Evolutionary conservation across 148 eudicot species (phyloP).

Genomic region (Pharnaceum exiguum): DNA sequence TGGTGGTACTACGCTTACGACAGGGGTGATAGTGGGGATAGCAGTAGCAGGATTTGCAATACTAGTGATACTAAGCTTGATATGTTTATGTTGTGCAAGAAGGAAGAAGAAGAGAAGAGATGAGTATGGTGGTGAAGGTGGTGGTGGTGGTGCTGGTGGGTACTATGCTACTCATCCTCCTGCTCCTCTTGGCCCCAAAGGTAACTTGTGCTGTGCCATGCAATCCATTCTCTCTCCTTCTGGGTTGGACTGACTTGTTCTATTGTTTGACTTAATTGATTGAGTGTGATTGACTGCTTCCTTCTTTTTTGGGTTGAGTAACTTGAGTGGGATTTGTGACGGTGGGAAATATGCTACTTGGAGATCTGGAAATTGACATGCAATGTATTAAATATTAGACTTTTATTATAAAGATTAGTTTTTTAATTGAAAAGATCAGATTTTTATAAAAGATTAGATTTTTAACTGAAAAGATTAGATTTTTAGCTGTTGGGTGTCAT

Average conservation of each 20-base stretch:
- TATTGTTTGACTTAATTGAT: not conserved
- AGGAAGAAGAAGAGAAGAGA: constrained; percentile 54
- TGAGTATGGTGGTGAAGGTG: constrained; percentile 29
- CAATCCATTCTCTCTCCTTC: not conserved
- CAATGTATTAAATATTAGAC: no score
- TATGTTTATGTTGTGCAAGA: constrained; percentile 49
- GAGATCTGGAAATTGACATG: no score
- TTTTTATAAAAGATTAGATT: no score
- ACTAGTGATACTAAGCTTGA: constrained; percentile 36
- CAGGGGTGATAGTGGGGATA: constrained; percentile 65
- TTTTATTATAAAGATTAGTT: no score
- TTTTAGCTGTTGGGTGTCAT: no score
- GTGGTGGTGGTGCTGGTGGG: constrained; percentile 26
- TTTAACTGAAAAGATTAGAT: no score
- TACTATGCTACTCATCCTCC: constrained; percentile 44
- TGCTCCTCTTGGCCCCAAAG: constrained; percentile 42
- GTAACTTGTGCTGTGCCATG: constrained; percentile 14
- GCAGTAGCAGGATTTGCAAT: constrained; percentile 59
- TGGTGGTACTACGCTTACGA: constrained; percentile 35
- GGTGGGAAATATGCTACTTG: no score
- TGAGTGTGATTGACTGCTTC: not conserved
- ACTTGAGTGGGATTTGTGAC: no score
- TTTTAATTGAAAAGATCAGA: no score
- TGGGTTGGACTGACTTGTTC: not conserved
- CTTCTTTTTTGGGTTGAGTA: no score